Conservation (phyloP, 2,329 filamentous ascomycete species). For the Pseudogymnoascus sp. region DNA sequence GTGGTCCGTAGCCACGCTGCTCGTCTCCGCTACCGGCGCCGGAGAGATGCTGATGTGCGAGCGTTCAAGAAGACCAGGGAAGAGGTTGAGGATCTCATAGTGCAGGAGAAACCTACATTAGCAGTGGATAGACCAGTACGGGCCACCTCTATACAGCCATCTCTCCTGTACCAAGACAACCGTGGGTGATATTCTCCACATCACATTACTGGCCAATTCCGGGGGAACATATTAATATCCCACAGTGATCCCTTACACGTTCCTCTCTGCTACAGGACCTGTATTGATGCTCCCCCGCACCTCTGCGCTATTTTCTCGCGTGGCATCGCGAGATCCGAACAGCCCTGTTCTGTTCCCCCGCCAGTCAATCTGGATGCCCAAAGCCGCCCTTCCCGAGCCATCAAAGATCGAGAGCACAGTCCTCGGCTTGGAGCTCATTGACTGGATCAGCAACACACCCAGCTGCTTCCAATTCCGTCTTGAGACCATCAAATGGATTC, state of each 20-base stretch:
- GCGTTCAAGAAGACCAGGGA: not conserved
- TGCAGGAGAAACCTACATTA: not conserved
- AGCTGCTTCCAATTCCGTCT: conserved; percentile 15
- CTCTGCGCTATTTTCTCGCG: not conserved
- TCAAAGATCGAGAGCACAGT: conserved; percentile 13
- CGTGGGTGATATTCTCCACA: not conserved
- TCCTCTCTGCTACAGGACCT: not conserved
- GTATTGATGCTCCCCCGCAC: conserved; percentile 2
- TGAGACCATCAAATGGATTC: conserved; percentile 16
- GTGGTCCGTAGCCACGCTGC: conserved; percentile 4
- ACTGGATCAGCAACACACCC: conserved; percentile 14
- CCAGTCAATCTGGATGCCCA: conserved; percentile 16
- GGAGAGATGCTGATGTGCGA: not conserved
- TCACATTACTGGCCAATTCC: not conserved
- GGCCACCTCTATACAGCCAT: not conserved
- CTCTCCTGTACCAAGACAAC: not conserved
- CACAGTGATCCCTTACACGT: conserved; percentile 1
- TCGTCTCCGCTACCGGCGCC: not conserved
- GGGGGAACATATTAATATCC: not conserved
- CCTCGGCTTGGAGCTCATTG: conserved; percentile 10
- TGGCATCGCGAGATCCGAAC: conserved; percentile 21
- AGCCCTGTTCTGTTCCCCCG: conserved; percentile 12
- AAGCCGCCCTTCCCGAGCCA: conserved; percentile 12
- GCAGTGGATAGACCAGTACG: not conserved
- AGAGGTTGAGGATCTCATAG: not conserved